phyloP scores from a whole-genome alignment of 1,139 yeast species.

The Debaryomycetaceae sp. region DNA sequence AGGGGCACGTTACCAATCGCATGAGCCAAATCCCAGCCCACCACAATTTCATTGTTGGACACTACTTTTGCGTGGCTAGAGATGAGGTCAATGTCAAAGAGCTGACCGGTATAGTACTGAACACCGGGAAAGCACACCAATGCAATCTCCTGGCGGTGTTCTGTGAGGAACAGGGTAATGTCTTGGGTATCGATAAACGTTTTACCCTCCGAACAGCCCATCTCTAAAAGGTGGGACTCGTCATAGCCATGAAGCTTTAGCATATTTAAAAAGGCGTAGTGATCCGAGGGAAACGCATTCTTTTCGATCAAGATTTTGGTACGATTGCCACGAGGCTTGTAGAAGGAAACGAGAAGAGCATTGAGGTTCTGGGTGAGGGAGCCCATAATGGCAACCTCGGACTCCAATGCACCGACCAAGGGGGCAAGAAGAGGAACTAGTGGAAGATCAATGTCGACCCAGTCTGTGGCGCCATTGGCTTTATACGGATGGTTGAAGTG shows the following conservation, averaged over 20 bases:
- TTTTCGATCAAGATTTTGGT: constrained; percentile 74
- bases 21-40: constrained; percentile 96
- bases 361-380: constrained; percentile 77
- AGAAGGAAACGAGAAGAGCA: constrained; percentile 61
- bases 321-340: constrained; percentile 48
- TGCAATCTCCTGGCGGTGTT: constrained; percentile 54
- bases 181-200: constrained; percentile 51
- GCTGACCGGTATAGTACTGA: constrained; percentile 88
- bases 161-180: constrained; percentile 46
- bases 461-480: constrained; percentile 35
- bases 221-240: constrained; percentile 52
- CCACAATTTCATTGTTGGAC: constrained; percentile 34
- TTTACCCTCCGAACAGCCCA: constrained; percentile 47
- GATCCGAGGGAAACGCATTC: constrained; percentile 87
- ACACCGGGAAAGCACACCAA: constrained; percentile 77
- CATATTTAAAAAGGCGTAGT: constrained; percentile 72
- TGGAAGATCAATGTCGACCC: constrained; percentile 83
- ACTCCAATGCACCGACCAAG: constrained; percentile 60
- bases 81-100: constrained; percentile 59
- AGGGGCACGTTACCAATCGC: constrained; percentile 83
- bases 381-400: constrained; percentile 83
- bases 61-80: constrained; percentile 46
- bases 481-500: constrained; percentile 63
- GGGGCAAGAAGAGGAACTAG: constrained; percentile 58
- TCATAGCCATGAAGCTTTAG: constrained; percentile 52